Percentiles rank a stretch among this genome's conserved stretches.
Conservation (phyloP, 139 green algal species). For the Closterium sp. region DNA sequence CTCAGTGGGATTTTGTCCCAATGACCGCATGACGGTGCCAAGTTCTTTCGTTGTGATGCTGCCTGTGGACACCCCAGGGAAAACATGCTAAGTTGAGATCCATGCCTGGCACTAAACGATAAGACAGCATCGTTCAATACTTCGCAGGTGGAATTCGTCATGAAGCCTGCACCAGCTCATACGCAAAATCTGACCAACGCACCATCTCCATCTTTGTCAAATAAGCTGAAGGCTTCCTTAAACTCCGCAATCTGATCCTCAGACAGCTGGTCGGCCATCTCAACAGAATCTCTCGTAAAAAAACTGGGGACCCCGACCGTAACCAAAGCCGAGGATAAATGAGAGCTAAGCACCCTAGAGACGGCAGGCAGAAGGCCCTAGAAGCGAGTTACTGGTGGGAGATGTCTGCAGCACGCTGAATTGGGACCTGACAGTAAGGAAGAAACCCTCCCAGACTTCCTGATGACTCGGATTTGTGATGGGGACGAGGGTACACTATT, state of each 20-base stretch:
- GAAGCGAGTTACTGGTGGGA: background rate
- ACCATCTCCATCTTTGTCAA: conserved; percentile 93
- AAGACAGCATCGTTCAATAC: background rate
- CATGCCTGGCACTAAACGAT: background rate
- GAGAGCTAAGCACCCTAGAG: background rate
- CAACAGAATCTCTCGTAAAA: background rate
- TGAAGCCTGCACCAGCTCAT: background rate
- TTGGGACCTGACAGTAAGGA: background rate
- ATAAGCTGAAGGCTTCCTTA: conserved; percentile 88
- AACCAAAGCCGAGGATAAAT: background rate
- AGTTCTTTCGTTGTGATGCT: conserved; percentile 85
- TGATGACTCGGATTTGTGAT: too few relatives aligned
- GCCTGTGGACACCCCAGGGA: conserved; percentile 21
- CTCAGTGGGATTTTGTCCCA: conserved; percentile 99
- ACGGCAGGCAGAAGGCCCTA: background rate
- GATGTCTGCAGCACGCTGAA: too few relatives aligned
- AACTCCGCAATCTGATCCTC: conserved; percentile 87
- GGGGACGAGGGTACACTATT: too few relatives aligned
- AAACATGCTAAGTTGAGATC: background rate
- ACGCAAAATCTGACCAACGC: background rate
- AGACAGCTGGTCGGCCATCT: conserved; percentile 54
- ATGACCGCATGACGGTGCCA: conserved; percentile 96
- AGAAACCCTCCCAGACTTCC: background rate
- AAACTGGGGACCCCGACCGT: background rate
- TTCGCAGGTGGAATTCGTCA: background rate